Base-by-base conservation (phyloP, 148 eudicot species). In the Nepenthes mirabilis region DNA sequence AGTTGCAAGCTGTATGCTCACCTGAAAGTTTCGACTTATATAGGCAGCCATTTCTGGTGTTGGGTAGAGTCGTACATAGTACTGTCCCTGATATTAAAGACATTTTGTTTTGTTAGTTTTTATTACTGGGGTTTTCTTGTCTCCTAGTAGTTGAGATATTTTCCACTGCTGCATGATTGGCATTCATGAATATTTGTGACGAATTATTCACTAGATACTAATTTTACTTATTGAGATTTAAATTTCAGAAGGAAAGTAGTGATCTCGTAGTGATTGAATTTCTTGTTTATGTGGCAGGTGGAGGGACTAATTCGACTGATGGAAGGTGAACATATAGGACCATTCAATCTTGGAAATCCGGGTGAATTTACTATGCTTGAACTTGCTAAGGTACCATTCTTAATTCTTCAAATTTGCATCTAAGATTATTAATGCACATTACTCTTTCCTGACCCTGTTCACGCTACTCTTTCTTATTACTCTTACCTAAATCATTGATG, bases 281-380 rank as follows among this genome's bases (percentile, higher is more conserved):
- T 34, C 48, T 47, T 55, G 33, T 52, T 2, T 56, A 55, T 61
- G 68, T 50, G 52, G 67, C 23, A 89, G 97, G 95, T 90, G 61
- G 95, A 86, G 72, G 97, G 97, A 23, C 73, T 90, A n/a, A 90
- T 84, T 86, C 88, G 95, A 14, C 69, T 90, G 58, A 90, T 90
- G 95, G 97, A 86, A 76, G 95, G 95, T 61, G 95, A 84, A 69
- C 97, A 90, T 43, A 88, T 87, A 12, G 95, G 95, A 56, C 95
- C 97, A 36, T 87, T 90, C 75, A 90, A 86, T 63, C 86, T 86
- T 10, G 95, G 95, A 47, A 90, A 90, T 60, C 95, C 97, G 3
- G 98, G 98, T 35, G 98, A 93, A 80, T 93, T 93, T 68, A 93
- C 98, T 74, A 93, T 93, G 98, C 87, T 93, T 66, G 98, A 88